Base-by-base conservation (phyloP, 2,329 filamentous ascomycete genomes). In the Cytospora leucostoma region DNA sequence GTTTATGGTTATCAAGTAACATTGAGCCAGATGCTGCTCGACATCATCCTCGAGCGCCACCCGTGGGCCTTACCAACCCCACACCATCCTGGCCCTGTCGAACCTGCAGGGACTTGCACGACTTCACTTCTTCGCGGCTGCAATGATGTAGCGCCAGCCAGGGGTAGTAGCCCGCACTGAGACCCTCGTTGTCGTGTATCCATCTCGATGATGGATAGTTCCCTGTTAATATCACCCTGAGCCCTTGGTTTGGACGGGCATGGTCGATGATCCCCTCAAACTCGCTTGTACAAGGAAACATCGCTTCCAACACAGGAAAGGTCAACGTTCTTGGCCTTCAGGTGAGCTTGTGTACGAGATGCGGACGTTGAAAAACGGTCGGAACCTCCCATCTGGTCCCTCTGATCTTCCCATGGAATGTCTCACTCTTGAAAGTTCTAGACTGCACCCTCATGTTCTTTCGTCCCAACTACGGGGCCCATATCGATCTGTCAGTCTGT, bases 141-240 rank as follows among this genome's bases (percentile, higher is more conserved):
- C 44, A 12, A 62, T 56, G 60, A 62, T 58, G 60, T 61, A 49
- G 27, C 44, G 60, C 54, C 53, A 57, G 52, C 59, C 54, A 56
- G 51, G 52, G 21, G 27, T 32, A 38, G 60, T 34, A 51, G 21
- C 54, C 27, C 21, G 17, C 13, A 17, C 5, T 11, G 12, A 2
- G 35, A 19, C 5, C 3, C 38, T n/a, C 59, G 21, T 53, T 40
- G 40, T 56, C 40, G 38, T 38, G 37, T 61, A 50, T 33, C 50
- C 51, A 52, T 47, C 34, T 53, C 27, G 58, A 49, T 21, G 37
- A 33, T 40, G 32, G 37, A 49, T 54, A 27, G 27, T 27, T 27
- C 27, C 27, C 27, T 27, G 27, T 27, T 27, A 4, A 27, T 27
- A 4, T 27, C 27, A 4, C 27, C 27, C 27, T 27, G 27, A 27